These are phyloP conservation scores for Penicillium maclennaniae DNA, from an alignment of 495 filamentous ascomycete genomes.

Conservation along the genomic window DNA sequence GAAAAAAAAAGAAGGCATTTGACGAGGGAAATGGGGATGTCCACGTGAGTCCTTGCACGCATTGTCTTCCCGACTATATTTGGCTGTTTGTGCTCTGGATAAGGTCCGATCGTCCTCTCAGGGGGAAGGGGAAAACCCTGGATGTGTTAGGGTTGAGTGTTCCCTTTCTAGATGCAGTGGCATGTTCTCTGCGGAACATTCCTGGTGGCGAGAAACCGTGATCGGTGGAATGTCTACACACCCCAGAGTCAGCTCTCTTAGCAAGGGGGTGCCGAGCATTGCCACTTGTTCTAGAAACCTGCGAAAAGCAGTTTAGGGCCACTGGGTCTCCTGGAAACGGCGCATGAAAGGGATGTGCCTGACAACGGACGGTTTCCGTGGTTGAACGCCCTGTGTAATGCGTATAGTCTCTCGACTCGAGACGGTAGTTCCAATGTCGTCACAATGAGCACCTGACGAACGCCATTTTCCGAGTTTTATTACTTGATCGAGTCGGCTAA, in stretches of 20 bases:
- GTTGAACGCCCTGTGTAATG: not conserved
- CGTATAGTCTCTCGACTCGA: too few species aligned
- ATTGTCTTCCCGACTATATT: not conserved
- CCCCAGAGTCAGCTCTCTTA: not conserved
- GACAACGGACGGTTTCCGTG: constrained; percentile 13
- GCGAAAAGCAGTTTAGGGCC: constrained; percentile 14
- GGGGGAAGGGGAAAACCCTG: too few species aligned
- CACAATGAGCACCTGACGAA: not conserved
- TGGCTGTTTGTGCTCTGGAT: not conserved
- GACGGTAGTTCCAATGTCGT: not conserved
- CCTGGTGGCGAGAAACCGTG: not conserved
- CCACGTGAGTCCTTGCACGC: constrained; percentile 18
- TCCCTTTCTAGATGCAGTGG: not conserved
- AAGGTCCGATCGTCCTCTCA: not conserved
- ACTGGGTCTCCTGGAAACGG: constrained; percentile 8
- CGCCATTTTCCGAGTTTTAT: not conserved
- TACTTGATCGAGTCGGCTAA: not conserved
- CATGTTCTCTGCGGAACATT: not conserved
- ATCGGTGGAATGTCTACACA: constrained; percentile 13
- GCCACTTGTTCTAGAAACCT: constrained; percentile 30
- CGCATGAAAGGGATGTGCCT: constrained; percentile 24
- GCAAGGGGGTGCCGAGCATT: constrained; percentile 1
- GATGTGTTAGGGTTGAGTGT: too few species aligned
- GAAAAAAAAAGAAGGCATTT: constrained; percentile 12
- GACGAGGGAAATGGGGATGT: constrained; percentile 4